phyloP scores from a whole-genome alignment of 2,329 filamentous ascomycete genomes.

The Cladosporium sp. region DNA sequence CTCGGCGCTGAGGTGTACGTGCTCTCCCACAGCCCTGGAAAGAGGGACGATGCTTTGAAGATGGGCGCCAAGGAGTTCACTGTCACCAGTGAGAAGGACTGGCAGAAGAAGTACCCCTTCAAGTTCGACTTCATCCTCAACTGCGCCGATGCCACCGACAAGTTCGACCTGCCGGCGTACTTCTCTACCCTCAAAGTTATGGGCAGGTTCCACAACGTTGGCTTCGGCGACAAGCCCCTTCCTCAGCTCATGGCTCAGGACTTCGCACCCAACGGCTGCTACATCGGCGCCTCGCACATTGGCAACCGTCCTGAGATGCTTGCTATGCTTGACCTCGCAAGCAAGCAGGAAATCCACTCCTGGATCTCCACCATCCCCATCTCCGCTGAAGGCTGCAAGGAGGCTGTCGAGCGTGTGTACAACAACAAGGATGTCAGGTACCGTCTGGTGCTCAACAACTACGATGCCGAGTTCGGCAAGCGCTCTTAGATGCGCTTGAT shows the following conservation, averaged over 20 bases:
- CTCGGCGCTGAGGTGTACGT: constrained; percentile 63
- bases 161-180: constrained; percentile 71
- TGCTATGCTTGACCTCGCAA: constrained; percentile 52
- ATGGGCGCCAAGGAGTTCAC: constrained; percentile 64
- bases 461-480: constrained; percentile 66
- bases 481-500: constrained; percentile 31
- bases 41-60: constrained; percentile 61
- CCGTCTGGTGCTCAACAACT: constrained; percentile 68
- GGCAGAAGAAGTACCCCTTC: constrained; percentile 56
- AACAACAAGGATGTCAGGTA: constrained; percentile 72
- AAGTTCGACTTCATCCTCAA: constrained; percentile 77
- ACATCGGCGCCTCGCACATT: constrained; percentile 53
- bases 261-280: constrained; percentile 70
- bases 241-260: constrained; percentile 59
- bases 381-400: constrained; percentile 65
- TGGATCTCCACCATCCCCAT: constrained; percentile 70
- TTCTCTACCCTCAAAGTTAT: constrained; percentile 79
- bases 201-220: constrained; percentile 74
- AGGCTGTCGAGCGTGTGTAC: constrained; percentile 66
- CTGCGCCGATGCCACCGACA: constrained; percentile 67
- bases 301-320: constrained; percentile 50
- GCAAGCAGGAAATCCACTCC: constrained; percentile 53
- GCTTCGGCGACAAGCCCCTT: constrained; percentile 74
- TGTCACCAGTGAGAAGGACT: constrained; percentile 57
- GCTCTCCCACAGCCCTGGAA: constrained; percentile 59